Evolutionary conservation across 768 basidiomycete species (phyloP).

Genomic region (Agrocybe pediades): DNA sequence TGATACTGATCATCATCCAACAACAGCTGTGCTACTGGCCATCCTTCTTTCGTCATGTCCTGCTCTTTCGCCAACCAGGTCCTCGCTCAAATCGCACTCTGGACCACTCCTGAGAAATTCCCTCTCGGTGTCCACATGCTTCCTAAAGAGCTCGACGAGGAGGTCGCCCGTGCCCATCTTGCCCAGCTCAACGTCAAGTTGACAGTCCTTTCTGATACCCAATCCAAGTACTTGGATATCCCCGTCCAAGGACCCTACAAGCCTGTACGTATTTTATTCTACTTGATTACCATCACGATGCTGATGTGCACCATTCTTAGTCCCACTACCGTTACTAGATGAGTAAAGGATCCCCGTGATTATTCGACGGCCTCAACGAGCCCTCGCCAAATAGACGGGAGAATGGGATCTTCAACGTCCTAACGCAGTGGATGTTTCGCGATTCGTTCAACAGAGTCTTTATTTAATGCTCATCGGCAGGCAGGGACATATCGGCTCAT

Average conservation of each 20-base stretch:
- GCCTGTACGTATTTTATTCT: conserved; percentile 32
- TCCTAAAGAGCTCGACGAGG: conserved; percentile 98
- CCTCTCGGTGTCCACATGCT: conserved; percentile 98
- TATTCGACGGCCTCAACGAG: conserved; percentile 76
- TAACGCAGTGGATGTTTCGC: conserved; percentile 45
- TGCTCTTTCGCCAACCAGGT: conserved; percentile 99
- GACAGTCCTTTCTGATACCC: conserved; percentile 69
- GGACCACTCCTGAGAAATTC: conserved; percentile 91
- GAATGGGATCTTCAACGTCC: conserved; percentile 73
- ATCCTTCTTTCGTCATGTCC: conserved; percentile 99
- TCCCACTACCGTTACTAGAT: conserved; percentile 50
- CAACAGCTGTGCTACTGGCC: conserved; percentile 89
- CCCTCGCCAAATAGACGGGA: conserved; percentile 60
- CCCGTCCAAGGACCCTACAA: conserved; percentile 75
- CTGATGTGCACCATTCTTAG: conserved; percentile 18
- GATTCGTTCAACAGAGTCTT: conserved; percentile 52
- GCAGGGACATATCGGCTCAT: conserved; percentile 38
- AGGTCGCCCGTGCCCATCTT: conserved; percentile 96
- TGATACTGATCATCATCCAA: conserved; percentile 1
- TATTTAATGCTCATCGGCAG: conserved; percentile 46
- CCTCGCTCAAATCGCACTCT: conserved; percentile 96
- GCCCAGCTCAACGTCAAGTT: conserved; percentile 92
- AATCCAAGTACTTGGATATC: conserved; percentile 91
- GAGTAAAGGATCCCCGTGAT: conserved; percentile 29
- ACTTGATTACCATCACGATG: neutral